A percentile compares a stretch with the other conserved stretches of the same genome.
phyloP scores from a whole-genome alignment of 352 stramenopile genomes.

The Globisporangium okanoganense region DNA sequence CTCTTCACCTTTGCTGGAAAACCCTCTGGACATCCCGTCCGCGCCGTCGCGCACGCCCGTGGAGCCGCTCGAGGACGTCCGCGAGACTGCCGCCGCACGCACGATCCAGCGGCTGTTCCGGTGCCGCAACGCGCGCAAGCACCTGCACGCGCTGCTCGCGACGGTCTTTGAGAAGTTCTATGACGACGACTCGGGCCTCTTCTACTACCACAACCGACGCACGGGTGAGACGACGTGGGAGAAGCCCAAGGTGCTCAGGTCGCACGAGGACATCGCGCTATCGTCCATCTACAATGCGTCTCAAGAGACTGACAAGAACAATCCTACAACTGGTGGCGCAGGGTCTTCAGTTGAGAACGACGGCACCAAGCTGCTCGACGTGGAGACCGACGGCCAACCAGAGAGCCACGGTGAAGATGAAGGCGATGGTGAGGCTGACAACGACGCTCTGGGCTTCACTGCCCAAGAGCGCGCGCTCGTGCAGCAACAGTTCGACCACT shows the following conservation, averaged over 20 bases:
- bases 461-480: slow-evolving; percentile 34
- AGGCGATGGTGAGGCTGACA: slow-evolving; percentile 12
- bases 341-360: slow-evolving; percentile 14
- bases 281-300: slow-evolving; percentile 23
- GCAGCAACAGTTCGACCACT: slow-evolving; percentile 54
- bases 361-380: slow-evolving; percentile 11
- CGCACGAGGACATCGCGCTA: slow-evolving; percentile 43
- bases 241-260: slow-evolving; percentile 52
- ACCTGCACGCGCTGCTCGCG: slow-evolving; percentile 39
- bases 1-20: too few relatives aligned
- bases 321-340: background rate
- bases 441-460: slow-evolving; percentile 34
- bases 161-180: slow-evolving; percentile 72
- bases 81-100: slow-evolving; percentile 16
- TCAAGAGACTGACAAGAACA: slow-evolving; percentile 4
- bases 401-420: slow-evolving; percentile 15
- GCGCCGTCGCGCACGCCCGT: slow-evolving; percentile 18
- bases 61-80: slow-evolving; percentile 22
- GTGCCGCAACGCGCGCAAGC: slow-evolving; percentile 38
- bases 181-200: slow-evolving; percentile 53
- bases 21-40: slow-evolving; percentile 6
- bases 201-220: slow-evolving; percentile 73
- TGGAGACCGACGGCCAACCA: slow-evolving; percentile 11
- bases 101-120: slow-evolving; percentile 66
- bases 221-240: slow-evolving; percentile 74